Evolutionary conservation across 257 asterid species (phyloP).

Genomic region (Jacaranda mimosifolia): DNA sequence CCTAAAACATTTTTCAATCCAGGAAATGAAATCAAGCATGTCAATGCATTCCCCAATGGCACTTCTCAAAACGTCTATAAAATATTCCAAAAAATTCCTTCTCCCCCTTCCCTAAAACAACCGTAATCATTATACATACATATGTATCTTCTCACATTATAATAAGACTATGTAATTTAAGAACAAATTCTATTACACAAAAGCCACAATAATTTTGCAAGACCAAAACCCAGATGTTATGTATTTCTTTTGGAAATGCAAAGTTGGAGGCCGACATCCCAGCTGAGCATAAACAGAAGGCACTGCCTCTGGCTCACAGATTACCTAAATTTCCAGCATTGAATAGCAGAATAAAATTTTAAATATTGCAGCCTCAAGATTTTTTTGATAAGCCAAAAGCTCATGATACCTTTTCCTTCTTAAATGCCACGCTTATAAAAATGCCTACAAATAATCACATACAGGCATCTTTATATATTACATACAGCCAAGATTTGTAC

Average conservation of each 20-base stretch:
- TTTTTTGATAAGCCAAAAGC: not conserved
- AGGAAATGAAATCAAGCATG: too few relatives aligned
- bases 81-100: too few relatives aligned
- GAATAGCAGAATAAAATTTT: not conserved
- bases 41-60: too few relatives aligned
- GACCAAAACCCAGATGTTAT: not conserved
- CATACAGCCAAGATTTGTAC: constrained; percentile 22
- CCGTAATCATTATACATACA: too few relatives aligned
- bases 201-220: too few relatives aligned
- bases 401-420: not conserved
- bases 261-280: not conserved
- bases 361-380: not conserved
- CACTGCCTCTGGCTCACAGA: constrained; percentile 1
- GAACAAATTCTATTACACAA: too few relatives aligned
- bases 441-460: constrained; percentile 19
- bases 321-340: constrained; percentile 27
- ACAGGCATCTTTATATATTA: constrained; percentile 12
- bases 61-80: too few relatives aligned
- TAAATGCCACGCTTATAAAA: constrained; percentile 1
- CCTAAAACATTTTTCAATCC: too few relatives aligned
- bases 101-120: too few relatives aligned
- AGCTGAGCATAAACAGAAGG: not conserved
- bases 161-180: too few relatives aligned
- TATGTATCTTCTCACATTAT: too few relatives aligned
- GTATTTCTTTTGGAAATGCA: not conserved